Evolutionary conservation across 2,329 filamentous ascomycete species (phyloP), one percentile per base, ranked within the genome.

Genomic region (Aspergillus quadrilineatus): DNA sequence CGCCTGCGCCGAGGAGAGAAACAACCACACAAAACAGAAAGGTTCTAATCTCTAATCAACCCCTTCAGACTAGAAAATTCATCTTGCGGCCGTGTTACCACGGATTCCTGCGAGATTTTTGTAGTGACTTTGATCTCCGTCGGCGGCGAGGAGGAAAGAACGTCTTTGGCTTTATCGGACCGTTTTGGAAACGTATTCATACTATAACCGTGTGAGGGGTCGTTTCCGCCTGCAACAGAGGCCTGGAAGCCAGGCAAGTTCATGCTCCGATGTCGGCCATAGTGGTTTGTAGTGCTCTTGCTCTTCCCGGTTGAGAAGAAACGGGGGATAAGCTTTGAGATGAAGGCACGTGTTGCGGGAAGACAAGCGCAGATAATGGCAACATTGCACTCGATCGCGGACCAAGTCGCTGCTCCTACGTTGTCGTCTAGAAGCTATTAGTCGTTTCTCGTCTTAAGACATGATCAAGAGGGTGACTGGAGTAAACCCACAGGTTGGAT

Each of bases 341-440:
- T 51, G 54, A 69, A 62, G 12, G 65, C 63, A 30, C 66, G 63
- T 3, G 61, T 69, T 37, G 65, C 69, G 5, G 74, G 74, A 43
- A 77, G 70, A 41, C 68, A 74, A 51, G 72, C 73, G 61, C 73
- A 75, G 41, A 77, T 72, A 32, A 77, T 75, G 17, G 70, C 74
- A 50, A 75, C 65, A 43, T 76, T 76, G 59, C 73, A 70, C 66
- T 77, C 75, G 37, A 76, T 67, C 12, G 73, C 68, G 8, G 74
- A 76, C 75, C 75, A 77, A 47, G 74, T 73, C 60, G 78, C 77
- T 34, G 77, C 73, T 15, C 67, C 66, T 32, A 71, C 59, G 42
- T 71, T 71, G 54, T 71, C 66, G 29, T 67, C 69, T 71, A 34
- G 6, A 6, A 14, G 15, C 6, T 14, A 9, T 55, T 50, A 50